These are phyloP conservation scores for Hypoxylon sp. DNA, from an alignment of 2,329 filamentous ascomycete species.

Conservation along the genomic window DNA sequence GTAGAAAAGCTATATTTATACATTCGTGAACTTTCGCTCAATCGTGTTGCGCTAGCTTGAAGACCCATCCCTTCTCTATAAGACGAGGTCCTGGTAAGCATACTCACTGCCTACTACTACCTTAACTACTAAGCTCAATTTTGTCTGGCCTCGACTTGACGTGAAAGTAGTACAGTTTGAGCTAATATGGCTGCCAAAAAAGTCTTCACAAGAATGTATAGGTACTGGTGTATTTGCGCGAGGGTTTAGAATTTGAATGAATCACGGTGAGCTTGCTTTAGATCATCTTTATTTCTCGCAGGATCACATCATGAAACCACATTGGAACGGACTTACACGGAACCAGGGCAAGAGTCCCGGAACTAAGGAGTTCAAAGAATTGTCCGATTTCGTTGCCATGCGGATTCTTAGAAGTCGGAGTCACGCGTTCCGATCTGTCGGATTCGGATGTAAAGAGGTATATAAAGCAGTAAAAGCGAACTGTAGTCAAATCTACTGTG, in stretches of 20 bases:
- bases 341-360: neutral
- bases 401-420: neutral
- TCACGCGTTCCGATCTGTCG: slow-evolving; percentile 6
- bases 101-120: slow-evolving; percentile 5
- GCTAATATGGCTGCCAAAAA: neutral
- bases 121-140: neutral
- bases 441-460: neutral
- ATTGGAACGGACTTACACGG: neutral
- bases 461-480: slow-evolving; percentile 2
- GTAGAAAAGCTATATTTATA: slow-evolving; percentile 25
- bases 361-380: neutral
- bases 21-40: neutral
- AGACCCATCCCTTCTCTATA: slow-evolving; percentile 11
- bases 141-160: slow-evolving; percentile 5
- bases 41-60: slow-evolving; percentile 1
- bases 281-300: neutral
- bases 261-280: slow-evolving; percentile 3
- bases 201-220: neutral
- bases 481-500: neutral
- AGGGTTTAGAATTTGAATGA: neutral
- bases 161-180: slow-evolving; percentile 1
- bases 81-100: neutral
- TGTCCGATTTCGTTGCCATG: slow-evolving; percentile 1
- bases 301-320: slow-evolving; percentile 19
- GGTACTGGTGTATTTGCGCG: neutral